Conservation (phyloP, 768 basidiomycete species). For the Mycena galericulata region DNA sequence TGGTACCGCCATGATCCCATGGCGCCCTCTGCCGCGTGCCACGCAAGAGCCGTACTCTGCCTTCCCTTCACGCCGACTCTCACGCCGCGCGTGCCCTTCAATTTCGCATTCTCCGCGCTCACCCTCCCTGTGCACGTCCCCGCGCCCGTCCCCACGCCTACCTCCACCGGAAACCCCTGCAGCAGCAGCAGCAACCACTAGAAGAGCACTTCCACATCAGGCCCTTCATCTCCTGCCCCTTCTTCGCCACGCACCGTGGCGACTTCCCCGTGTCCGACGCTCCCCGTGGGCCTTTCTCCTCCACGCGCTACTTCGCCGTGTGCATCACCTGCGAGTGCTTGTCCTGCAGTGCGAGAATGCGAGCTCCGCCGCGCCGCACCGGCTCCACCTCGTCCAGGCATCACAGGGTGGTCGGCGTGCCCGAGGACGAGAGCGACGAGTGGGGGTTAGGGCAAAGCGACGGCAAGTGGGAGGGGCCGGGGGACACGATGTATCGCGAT, state of each 20-base stretch:
- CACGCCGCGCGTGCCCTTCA: constrained; percentile 45
- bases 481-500: constrained; percentile 84
- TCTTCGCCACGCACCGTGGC: constrained; percentile 88
- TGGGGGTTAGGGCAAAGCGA: constrained; percentile 84
- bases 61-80: constrained; percentile 58
- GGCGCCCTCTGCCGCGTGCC: constrained; percentile 53
- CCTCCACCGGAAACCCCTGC: no score
- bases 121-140: constrained; percentile 43
- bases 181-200: no score
- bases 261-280: constrained; percentile 79
- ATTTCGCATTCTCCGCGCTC: constrained; percentile 37
- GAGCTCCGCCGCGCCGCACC: constrained; percentile 80
- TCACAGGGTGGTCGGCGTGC: constrained; percentile 74
- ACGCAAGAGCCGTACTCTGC: constrained; percentile 70
- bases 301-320: constrained; percentile 71
- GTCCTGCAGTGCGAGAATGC: constrained; percentile 84
- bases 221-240: constrained; percentile 90
- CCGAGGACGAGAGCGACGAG: constrained; percentile 81
- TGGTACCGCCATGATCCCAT: constrained; percentile 67
- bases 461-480: constrained; percentile 82
- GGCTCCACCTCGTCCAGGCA: constrained; percentile 81
- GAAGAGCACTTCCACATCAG: constrained; percentile 78
- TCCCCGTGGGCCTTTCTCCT: constrained; percentile 84
- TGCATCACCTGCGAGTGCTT: constrained; percentile 78
- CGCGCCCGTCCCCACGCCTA: constrained; percentile 42